A percentile compares a stretch with the other conserved stretches of the same genome.
phyloP scores from a whole-genome alignment of 148 eudicot species.

The Rheum nobile region DNA sequence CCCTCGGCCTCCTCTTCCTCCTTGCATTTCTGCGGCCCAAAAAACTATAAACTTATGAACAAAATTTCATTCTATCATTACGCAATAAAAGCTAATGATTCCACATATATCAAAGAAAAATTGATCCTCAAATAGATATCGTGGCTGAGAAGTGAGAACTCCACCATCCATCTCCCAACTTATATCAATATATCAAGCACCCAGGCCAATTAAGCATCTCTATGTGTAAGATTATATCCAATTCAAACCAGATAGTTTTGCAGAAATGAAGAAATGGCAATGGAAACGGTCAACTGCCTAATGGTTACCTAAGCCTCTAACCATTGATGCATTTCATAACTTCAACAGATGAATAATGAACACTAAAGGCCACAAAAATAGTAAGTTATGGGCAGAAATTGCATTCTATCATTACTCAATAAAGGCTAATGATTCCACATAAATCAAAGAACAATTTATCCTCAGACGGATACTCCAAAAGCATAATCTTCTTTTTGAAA shows the following conservation, averaged over 20 bases:
- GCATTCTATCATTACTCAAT: not conserved
- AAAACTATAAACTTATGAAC: no score
- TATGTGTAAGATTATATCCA: not conserved
- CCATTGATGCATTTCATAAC: not conserved
- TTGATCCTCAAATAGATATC: no score
- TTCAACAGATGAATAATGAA: not conserved
- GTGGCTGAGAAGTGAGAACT: no score
- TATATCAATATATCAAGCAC: not conserved
- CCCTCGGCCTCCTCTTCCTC: constrained; percentile 50
- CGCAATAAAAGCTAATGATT: no score
- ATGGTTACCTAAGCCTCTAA: no score
- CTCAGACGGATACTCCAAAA: not conserved
- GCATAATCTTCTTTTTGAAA: no score
- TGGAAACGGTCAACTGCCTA: not conserved
- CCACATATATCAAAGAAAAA: no score
- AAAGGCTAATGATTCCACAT: not conserved
- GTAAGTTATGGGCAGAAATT: not conserved
- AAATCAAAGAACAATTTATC: no score
- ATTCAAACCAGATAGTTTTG: not conserved
- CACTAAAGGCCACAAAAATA: not conserved
- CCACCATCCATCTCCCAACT: not conserved
- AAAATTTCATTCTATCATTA: no score
- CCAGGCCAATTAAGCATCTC: not conserved
- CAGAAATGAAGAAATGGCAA: not conserved
- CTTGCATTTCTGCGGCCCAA: constrained; percentile 31